phyloP scores from a whole-genome alignment of 306 rosid genomes.

The Prunus salicina region DNA sequence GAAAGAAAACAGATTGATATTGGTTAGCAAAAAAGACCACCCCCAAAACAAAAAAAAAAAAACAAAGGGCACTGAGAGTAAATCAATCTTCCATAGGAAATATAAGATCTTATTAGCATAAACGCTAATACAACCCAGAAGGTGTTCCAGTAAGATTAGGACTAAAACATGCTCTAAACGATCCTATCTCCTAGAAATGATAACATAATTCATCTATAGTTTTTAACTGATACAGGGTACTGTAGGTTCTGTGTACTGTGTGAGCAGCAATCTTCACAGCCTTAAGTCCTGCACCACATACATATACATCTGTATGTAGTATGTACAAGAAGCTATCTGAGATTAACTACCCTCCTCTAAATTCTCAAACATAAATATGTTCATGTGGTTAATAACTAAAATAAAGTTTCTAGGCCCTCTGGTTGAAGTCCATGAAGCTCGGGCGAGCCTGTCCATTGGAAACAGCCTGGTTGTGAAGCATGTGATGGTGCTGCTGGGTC shows the following conservation, averaged over 20 bases:
- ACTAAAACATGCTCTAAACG: not conserved
- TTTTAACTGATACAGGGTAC: slow-evolving; percentile 21
- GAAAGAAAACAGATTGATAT: not conserved
- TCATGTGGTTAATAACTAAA: slow-evolving; percentile 3
- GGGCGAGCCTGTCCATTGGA: slow-evolving; percentile 41
- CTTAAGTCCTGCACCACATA: slow-evolving; percentile 22
- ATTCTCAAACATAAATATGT: slow-evolving; percentile 16
- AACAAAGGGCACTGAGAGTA: too few relatives aligned
- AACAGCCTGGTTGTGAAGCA: slow-evolving; percentile 45
- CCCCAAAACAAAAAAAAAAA: too few relatives aligned
- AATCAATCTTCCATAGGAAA: not conserved
- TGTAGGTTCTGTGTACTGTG: slow-evolving; percentile 9
- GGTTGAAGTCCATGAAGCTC: slow-evolving; percentile 56
- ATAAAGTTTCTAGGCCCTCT: slow-evolving; percentile 20
- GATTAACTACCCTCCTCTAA: slow-evolving; percentile 35
- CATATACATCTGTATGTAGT: slow-evolving; percentile 22
- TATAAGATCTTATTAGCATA: too few relatives aligned
- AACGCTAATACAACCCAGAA: not conserved
- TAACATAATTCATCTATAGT: not conserved
- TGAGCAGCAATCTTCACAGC: slow-evolving; percentile 26
- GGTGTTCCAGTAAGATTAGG: not conserved
- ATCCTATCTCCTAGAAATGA: not conserved
- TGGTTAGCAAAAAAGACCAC: not conserved
- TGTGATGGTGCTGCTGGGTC: slow-evolving; percentile 51
- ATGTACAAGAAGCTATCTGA: slow-evolving; percentile 52